phyloP scores from a whole-genome alignment of 345 rosid genomes.

The Syzygium aqueum region DNA sequence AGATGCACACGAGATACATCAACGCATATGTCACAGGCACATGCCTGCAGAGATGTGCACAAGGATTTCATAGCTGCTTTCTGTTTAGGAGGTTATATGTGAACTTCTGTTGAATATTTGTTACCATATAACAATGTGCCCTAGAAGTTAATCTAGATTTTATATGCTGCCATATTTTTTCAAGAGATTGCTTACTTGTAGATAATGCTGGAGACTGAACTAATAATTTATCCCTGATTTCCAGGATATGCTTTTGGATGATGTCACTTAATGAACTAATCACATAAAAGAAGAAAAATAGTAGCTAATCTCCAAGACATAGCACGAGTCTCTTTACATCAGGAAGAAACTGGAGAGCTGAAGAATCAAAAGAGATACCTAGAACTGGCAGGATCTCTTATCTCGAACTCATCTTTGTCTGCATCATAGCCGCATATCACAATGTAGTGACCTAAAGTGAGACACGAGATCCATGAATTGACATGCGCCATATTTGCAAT shows the following conservation, averaged over 20 bases:
- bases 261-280: not conserved
- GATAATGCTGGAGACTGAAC: not conserved
- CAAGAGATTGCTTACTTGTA: not conserved
- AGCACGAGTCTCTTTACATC: not conserved
- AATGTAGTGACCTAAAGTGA: constrained; percentile 68
- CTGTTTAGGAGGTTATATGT: not conserved
- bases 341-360: not conserved
- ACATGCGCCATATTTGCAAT: not conserved
- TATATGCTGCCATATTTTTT: not conserved
- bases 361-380: constrained; percentile 28
- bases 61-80: not conserved
- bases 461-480: not conserved
- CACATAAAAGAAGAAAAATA: not conserved
- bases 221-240: not conserved
- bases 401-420: constrained; percentile 73
- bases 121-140: not conserved
- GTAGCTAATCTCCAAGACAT: not conserved
- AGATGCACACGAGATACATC: not conserved
- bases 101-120: not conserved
- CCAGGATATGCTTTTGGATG: not conserved
- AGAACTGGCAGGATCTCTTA: constrained; percentile 93
- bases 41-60: not conserved
- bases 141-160: not conserved
- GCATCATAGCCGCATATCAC: constrained; percentile 88
- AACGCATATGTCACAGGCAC: not conserved